These are phyloP conservation scores for Raddia guianensis DNA, from an alignment of 176 grass and related monocot species.

Conservation along the genomic window DNA sequence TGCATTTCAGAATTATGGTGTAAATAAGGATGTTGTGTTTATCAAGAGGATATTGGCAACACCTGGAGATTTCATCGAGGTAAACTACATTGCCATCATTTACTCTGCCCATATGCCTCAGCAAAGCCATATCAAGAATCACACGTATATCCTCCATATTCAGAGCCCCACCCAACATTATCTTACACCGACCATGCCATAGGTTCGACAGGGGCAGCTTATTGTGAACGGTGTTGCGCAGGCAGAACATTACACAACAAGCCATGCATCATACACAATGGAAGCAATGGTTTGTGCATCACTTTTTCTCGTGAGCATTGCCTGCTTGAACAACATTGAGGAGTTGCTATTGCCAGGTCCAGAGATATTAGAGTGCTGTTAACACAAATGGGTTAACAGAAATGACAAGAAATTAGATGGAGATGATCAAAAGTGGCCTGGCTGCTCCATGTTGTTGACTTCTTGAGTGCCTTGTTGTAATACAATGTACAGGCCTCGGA, in stretches of 20 bases:
- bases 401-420: slow-evolving; percentile 29
- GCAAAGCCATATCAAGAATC: neutral
- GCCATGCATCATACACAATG: slow-evolving; percentile 40
- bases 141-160: neutral
- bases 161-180: neutral
- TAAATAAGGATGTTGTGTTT: slow-evolving; percentile 55
- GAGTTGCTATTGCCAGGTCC: slow-evolving; percentile 69
- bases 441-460: slow-evolving; percentile 71
- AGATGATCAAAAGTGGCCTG: slow-evolving; percentile 55
- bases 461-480: slow-evolving; percentile 50
- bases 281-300: slow-evolving; percentile 58
- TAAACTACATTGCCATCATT: slow-evolving; percentile 18
- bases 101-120: neutral
- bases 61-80: slow-evolving; percentile 60
- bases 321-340: slow-evolving; percentile 69
- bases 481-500: slow-evolving; percentile 42
- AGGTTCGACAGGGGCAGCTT: slow-evolving; percentile 55
- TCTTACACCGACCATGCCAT: slow-evolving; percentile 18
- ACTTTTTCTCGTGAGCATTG: slow-evolving; percentile 47
- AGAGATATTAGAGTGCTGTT: slow-evolving; percentile 49
- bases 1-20: slow-evolving; percentile 42
- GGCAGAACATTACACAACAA: slow-evolving; percentile 40
- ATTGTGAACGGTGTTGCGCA: slow-evolving; percentile 53
- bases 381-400: slow-evolving; percentile 43
- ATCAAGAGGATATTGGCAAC: slow-evolving; percentile 59